Conservation (phyloP, 768 basidiomycete genomes). For the Tulasnella sp. region DNA sequence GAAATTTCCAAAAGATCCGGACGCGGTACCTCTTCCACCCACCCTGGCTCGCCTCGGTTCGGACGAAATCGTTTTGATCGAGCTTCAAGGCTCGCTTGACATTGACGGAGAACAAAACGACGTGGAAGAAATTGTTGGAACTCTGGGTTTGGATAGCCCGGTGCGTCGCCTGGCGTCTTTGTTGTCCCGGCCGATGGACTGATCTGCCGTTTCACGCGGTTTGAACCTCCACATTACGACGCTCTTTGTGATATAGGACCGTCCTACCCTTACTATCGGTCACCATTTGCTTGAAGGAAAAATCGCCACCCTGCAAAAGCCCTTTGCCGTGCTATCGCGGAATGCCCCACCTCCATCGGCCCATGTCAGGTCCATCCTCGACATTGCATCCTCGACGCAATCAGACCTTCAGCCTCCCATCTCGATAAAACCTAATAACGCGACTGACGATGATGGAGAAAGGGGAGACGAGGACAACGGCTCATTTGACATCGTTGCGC, state of each 20-base stretch:
- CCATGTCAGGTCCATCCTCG: neutral
- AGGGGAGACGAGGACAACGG: slow-evolving; percentile 17
- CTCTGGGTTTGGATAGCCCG: slow-evolving; percentile 43
- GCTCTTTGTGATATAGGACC: slow-evolving; percentile 46
- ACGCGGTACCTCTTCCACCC: slow-evolving; percentile 41
- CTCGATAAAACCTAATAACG: slow-evolving; percentile 3
- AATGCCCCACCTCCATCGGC: slow-evolving; percentile 15
- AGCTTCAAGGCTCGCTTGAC: slow-evolving; percentile 74
- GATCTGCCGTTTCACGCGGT: neutral
- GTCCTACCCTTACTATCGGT: slow-evolving; percentile 69
- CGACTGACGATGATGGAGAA: slow-evolving; percentile 8
- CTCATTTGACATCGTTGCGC: slow-evolving; percentile 50
- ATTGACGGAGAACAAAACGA: slow-evolving; percentile 41
- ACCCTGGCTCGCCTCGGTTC: slow-evolving; percentile 60
- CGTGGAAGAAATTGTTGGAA: slow-evolving; percentile 62
- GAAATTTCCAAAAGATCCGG: slow-evolving; percentile 27
- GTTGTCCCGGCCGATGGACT: neutral
- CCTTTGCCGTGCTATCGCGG: slow-evolving; percentile 55
- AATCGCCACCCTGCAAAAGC: slow-evolving; percentile 60
- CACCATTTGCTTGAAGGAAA: slow-evolving; percentile 88
- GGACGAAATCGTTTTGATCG: slow-evolving; percentile 70
- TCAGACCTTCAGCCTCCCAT: neutral
- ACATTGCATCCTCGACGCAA: neutral
- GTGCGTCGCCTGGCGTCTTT: neutral
- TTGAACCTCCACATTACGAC: no score